Evolutionary conservation across 768 basidiomycete genomes (phyloP), one percentile per base, ranked within the genome.

Genomic region (Lactifluus piperatus): DNA sequence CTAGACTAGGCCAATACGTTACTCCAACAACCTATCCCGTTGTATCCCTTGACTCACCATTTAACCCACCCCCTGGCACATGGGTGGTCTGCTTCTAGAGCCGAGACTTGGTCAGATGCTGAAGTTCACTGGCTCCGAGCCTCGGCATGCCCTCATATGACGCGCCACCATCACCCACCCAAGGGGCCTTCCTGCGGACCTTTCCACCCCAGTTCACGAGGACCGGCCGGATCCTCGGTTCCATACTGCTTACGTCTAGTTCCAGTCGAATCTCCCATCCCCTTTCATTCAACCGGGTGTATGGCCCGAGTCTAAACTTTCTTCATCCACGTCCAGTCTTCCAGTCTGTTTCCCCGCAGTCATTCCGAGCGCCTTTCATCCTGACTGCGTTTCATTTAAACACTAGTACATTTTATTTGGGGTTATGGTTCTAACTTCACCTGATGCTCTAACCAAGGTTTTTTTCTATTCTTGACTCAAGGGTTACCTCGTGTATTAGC

Each of bases 291-390:
- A 26, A 39, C 59, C 59, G 44, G 49, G 44, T 30, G 30, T 14
- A n/a, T 56, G 60, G 60, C 60, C 36, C 14, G 54, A 61, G 54
- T 56, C 60, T 61, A 61, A 61, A 61, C 60, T 52, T 52, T 56
- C 60, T 61, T 61, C 44, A 51, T 56, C 57, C 57, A 51, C 47
- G 34, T 20, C 50, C 50, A 49, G 47, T 53, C 51, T 37, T 20
- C 51, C 57, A 30, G n/a, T 26, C 54, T 56, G 54, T 61, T 61
- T 56, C 60, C 60, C 60, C 60, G 60, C 55, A 56, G 54, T 61
- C 60, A 24, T 56, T 18, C 60, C 60, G 60, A 60, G 43, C 54
- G 43, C 36, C 20, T 18, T 39, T n/a, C 27, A 24, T 24, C n/a
- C 48, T 27, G 24, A 18, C n/a, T 34, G 32, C n/a, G 41, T 36